Evolutionary conservation across 2,329 filamentous ascomycete genomes (phyloP).

Genomic region (Aspergillus tamarii): DNA sequence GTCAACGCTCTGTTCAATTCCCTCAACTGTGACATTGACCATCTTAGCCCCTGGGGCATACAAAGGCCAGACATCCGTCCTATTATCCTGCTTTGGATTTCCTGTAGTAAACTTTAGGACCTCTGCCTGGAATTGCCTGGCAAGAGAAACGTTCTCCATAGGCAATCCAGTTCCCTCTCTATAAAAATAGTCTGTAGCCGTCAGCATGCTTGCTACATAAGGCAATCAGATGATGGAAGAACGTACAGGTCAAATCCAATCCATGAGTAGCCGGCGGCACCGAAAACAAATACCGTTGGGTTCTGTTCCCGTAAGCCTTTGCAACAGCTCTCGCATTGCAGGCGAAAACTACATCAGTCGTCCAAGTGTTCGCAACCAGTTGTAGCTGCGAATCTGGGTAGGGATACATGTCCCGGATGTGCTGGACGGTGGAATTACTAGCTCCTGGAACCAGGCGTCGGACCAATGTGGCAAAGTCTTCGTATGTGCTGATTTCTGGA

Average conservation of each 20-base stretch:
- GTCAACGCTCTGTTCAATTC: background rate
- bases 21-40: background rate
- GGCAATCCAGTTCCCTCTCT: background rate
- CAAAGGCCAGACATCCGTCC: background rate
- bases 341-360: background rate
- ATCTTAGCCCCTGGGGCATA: background rate
- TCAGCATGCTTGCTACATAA: background rate
- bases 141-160: background rate
- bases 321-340: conserved; percentile 1
- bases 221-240: background rate
- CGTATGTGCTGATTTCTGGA: background rate
- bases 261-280: conserved; percentile 4
- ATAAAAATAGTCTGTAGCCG: background rate
- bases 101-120: background rate
- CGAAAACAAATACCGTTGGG: conserved; percentile 3
- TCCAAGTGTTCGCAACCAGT: background rate
- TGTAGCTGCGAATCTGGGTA: conserved; percentile 5
- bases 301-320: background rate
- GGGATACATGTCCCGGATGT: background rate
- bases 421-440: background rate
- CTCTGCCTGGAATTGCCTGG: background rate
- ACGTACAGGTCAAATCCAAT: background rate
- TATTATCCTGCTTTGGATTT: background rate
- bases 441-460: background rate
- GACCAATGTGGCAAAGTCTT: background rate